Evolutionary conservation across 2,329 filamentous ascomycete species (phyloP).

Genomic region (Xylariomycetidae sp.): DNA sequence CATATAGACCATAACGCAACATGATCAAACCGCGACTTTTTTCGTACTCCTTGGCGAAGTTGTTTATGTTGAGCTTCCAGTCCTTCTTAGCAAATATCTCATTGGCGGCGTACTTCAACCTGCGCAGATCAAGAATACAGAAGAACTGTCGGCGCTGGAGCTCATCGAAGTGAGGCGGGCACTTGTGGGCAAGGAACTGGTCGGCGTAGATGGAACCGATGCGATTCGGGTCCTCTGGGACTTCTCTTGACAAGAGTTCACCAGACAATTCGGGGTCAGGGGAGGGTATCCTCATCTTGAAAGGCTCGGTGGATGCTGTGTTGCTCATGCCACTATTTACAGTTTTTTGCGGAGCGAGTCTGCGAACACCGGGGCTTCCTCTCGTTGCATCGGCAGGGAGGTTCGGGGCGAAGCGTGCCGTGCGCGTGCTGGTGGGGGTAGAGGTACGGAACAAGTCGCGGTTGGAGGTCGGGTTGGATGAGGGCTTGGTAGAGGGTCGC

Average conservation of each 20-base stretch:
- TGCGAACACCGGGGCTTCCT: conserved; percentile 19
- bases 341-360: conserved; percentile 31
- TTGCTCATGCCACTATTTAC: conserved; percentile 46
- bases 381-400: conserved; percentile 22
- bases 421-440: conserved; percentile 21
- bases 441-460: conserved; percentile 28
- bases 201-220: conserved; percentile 56
- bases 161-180: conserved; percentile 53
- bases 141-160: conserved; percentile 59
- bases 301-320: conserved; percentile 46
- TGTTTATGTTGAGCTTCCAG: conserved; percentile 58
- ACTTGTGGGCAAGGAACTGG: conserved; percentile 53
- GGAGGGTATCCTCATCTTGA: conserved; percentile 54
- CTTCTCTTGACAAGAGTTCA: conserved; percentile 47
- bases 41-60: conserved; percentile 61
- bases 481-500: conserved; percentile 15
- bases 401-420: conserved; percentile 23
- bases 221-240: conserved; percentile 48
- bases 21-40: conserved; percentile 59
- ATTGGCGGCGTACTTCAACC: conserved; percentile 57
- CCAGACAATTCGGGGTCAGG: conserved; percentile 53
- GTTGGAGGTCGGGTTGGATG: conserved; percentile 12
- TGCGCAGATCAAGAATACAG: conserved; percentile 57
- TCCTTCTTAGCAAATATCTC: conserved; percentile 58
- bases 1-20: conserved; percentile 57